These are phyloP conservation scores for Lentinula edodes DNA, from an alignment of 768 basidiomycete genomes.

Conservation along the genomic window DNA sequence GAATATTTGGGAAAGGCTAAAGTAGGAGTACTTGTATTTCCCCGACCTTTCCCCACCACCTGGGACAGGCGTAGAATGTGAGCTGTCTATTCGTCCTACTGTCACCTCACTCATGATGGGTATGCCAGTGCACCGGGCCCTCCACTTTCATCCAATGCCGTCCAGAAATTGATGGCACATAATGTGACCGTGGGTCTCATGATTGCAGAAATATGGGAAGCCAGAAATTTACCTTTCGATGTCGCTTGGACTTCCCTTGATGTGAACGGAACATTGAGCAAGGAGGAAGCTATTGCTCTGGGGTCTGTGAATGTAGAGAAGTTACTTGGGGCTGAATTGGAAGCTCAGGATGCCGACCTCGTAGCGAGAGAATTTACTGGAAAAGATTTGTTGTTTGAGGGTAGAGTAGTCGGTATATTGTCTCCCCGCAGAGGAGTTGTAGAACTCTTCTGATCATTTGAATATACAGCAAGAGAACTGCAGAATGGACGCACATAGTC, in stretches of 20 bases:
- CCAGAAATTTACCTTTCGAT: constrained; percentile 76
- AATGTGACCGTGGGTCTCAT: constrained; percentile 74
- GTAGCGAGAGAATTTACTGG: constrained; percentile 42
- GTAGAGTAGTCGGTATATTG: constrained; percentile 48
- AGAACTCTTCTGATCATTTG: background rate
- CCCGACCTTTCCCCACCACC: constrained; percentile 62
- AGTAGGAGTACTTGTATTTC: constrained; percentile 43
- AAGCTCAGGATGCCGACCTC: constrained; percentile 40
- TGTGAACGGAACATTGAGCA: constrained; percentile 31
- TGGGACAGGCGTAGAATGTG: constrained; percentile 74
- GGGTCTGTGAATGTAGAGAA: constrained; percentile 42
- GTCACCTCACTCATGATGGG: background rate
- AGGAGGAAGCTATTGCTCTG: constrained; percentile 38
- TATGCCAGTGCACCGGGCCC: constrained; percentile 57
- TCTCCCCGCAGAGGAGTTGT: constrained; percentile 26
- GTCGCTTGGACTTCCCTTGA: constrained; percentile 63
- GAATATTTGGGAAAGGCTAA: constrained; percentile 50
- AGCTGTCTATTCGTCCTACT: constrained; percentile 15
- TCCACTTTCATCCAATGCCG: constrained; percentile 54
- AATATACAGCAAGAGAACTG: no score
- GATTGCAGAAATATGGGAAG: constrained; percentile 58
- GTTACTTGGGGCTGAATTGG: constrained; percentile 29
- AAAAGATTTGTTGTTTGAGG: constrained; percentile 41
- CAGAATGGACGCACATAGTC: no score
- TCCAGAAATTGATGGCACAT: constrained; percentile 56